Evolutionary conservation across 208 protist genomes (phyloP), one percentile per base, ranked within the genome.

Genomic region (Trypanosoma vivax): DNA sequence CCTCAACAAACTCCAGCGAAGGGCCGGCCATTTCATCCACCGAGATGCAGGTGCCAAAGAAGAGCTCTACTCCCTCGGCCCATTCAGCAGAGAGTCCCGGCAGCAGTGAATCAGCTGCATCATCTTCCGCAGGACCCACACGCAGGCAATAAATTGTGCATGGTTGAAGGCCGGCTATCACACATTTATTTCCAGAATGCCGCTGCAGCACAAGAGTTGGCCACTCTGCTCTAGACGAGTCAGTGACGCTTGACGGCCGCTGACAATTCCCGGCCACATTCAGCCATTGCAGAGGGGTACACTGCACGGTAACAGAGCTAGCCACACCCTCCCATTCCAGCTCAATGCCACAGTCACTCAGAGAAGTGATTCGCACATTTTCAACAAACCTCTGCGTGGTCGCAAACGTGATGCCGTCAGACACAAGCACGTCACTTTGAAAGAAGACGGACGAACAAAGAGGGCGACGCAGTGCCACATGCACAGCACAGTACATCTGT

Each of bases 401-500:
- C 13, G 35, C 21, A 33, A 63, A 63, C 0, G 29, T 29, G 19
- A 63, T 50, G 10, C 48, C 57, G 24, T 63, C 57, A 6, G 30
- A 34, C 11, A 63, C 37, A 16, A 48, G 0, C 11, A 63, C 2
- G 33, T 63, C 57, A 5, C 55, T 27, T 33, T 25, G 25, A 2
- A 38, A 18, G 24, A 49, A 48, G 39, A 63, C 21, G 25, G n/a
- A 48, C 9, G 39, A 41, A 14, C 1, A 25, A 25, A 39, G 13
- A 33, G 37, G 30, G 4, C 16, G 24, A 14, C 57, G 35, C 5
- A 63, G 19, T 0, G 49, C 57, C 6, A 63, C 23, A 18, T 63
- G 57, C 5, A 63, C 57, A n/a, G 55, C 48, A 39, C 48, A 55
- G 30, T 63, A 63, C 11, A 50, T 31, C 25, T 55, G 23, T n/a